Percentiles rank a stretch among this genome's conserved stretches.
Conservation (phyloP, 345 rosid genomes). For the Ceriops zippeliana region DNA sequence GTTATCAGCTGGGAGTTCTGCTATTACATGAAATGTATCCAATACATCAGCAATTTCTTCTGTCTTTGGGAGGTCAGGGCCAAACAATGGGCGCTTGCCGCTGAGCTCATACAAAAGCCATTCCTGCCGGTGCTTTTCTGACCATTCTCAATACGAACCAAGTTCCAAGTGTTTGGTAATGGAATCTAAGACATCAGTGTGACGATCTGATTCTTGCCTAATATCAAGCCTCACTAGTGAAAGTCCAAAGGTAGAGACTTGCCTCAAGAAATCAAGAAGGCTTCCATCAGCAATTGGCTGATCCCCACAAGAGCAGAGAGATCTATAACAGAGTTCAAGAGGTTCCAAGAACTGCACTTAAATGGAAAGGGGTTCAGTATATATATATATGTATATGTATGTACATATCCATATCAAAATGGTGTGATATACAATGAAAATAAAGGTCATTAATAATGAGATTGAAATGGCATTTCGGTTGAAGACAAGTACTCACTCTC, state of each 20-base stretch:
- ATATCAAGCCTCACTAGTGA: conserved; percentile 89
- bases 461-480: too few relatives aligned
- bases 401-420: too few relatives aligned
- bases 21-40: conserved; percentile 72
- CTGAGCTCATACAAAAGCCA: conserved; percentile 92
- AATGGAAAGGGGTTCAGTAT: too few relatives aligned
- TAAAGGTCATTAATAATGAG: too few relatives aligned
- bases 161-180: conserved; percentile 80
- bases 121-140: conserved; percentile 76
- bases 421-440: too few relatives aligned
- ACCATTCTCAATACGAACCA: conserved; percentile 87
- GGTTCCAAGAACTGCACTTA: conserved; percentile 78
- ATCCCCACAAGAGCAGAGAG: conserved; percentile 90
- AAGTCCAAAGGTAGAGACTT: conserved; percentile 91
- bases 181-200: conserved; percentile 90
- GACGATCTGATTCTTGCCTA: conserved; percentile 96
- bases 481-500: background rate
- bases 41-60: conserved; percentile 89
- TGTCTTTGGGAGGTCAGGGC: conserved; percentile 85
- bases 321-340: conserved; percentile 87
- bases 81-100: conserved; percentile 86
- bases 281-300: conserved; percentile 89
- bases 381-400: too few relatives aligned
- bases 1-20: conserved; percentile 84
- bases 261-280: conserved; percentile 95